Conservation (phyloP, 75 land plant species). For the Pinus albicaulis region DNA sequence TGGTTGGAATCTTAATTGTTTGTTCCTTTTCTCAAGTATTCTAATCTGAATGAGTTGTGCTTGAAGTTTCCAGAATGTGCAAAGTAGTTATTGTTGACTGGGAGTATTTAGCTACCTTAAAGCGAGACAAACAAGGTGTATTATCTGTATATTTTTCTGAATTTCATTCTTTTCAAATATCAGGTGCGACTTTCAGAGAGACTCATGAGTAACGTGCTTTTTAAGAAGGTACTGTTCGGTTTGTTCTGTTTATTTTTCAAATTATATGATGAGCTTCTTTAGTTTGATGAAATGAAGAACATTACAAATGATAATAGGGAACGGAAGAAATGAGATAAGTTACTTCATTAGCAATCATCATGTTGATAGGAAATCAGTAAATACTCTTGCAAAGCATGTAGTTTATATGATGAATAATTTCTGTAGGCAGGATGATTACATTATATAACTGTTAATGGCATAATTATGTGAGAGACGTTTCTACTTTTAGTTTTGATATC, state of each 20-base stretch:
- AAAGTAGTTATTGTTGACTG: not conserved
- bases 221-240: constrained; percentile 76
- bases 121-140: not conserved
- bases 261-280: not conserved
- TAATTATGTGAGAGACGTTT: not conserved
- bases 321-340: not conserved
- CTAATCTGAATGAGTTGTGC: not conserved
- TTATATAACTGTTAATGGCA: not conserved
- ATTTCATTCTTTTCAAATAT: not conserved
- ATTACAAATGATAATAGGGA: not conserved
- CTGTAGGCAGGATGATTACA: not conserved
- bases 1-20: not conserved
- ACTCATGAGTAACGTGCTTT: constrained; percentile 93
- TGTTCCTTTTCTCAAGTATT: not conserved
- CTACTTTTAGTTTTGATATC: not conserved
- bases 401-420: not conserved
- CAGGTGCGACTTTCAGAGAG: constrained; percentile 94
- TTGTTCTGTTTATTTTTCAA: not conserved
- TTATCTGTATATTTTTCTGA: constrained; percentile 7
- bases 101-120: not conserved
- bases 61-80: not conserved
- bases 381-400: not conserved
- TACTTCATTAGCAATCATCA: not conserved
- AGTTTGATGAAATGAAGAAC: not conserved
- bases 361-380: not conserved